Evolutionary conservation across 225 moss, liverwort and hornwort genomes (phyloP), one percentile per base, ranked within the genome.

Genomic region (Climacium dendroides): DNA sequence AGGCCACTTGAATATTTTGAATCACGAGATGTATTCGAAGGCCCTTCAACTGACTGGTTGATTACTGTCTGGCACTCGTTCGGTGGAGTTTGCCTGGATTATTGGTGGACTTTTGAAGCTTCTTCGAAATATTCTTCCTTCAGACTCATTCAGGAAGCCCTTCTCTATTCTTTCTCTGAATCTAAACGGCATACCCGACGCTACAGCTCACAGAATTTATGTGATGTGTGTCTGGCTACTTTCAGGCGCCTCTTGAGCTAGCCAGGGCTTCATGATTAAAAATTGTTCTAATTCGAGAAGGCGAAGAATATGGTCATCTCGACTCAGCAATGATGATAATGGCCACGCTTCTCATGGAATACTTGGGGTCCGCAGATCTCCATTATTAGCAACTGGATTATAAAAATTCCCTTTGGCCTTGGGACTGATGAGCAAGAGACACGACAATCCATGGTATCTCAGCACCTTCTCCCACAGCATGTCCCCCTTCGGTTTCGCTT

Each of bases 401-500:
- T 41, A 84, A 70, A 65, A 32, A 47, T 39, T 37, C 61, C 78
- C 81, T 85, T 61, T 79, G 78, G 85, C 61, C 13, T 78, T 34
- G 78, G 73, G 77, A 84, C 80, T 64, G 84, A 80, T 76, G 50
- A 76, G 66, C 53, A 82, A 78, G 79, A 61, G 85, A 61, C 75
- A 74, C 74, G 80, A 89, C 78, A 89, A 85, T 85, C 60, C 55
- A 82, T 92, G 74, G 83, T 67, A 80, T 75, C 85, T 82, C 87
- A 81, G 60, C 22, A 71, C n/a, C 75, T 67, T 75, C 28, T 90
- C 72, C 78, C 34, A 67, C 55, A 90, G 63, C 48, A 78, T 89
- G 91, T 78, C 86, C 65, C 86, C 65, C 76, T 89, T 77, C 81
- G 84, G 24, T 62, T 91, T 35, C 85, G 85, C 78, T 86, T 63